Evolutionary conservation across 306 rosid species (phyloP).

Genomic region (Cyclanthera cordifolia): DNA sequence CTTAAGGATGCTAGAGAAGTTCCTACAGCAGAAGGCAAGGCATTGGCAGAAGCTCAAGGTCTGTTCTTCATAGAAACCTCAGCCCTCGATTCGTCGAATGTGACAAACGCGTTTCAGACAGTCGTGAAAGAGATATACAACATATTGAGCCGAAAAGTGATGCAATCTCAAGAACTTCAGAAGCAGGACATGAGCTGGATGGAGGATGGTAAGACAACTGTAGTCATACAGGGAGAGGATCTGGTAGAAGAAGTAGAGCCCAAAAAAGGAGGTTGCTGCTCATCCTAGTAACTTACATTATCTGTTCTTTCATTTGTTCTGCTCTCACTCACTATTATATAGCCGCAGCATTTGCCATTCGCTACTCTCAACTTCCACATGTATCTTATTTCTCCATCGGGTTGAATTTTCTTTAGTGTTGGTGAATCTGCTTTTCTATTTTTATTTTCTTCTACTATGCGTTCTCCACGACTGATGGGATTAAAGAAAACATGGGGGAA

Average conservation of each 20-base stretch:
- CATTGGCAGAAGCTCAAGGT: conserved; percentile 86
- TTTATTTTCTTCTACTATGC: conserved; percentile 2
- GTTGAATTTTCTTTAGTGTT: conserved; percentile 20
- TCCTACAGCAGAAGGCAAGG: conserved; percentile 72
- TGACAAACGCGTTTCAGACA: conserved; percentile 75
- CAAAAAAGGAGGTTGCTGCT: conserved; percentile 66
- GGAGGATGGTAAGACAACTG: conserved; percentile 56
- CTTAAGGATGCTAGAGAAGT: conserved; percentile 95
- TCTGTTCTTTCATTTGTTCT: conserved; percentile 7
- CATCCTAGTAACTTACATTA: conserved; percentile 25
- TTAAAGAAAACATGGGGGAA: conserved; percentile 21
- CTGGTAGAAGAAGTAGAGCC: conserved; percentile 28
- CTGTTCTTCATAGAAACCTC: conserved; percentile 97
- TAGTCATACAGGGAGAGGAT: conserved; percentile 54
- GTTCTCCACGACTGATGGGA: conserved; percentile 16
- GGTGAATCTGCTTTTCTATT: conserved; percentile 11
- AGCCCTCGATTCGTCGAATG: conserved; percentile 91
- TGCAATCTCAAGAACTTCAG: conserved; percentile 72
- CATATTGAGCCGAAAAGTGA: conserved; percentile 87
- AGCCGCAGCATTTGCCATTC: conserved; percentile 16
- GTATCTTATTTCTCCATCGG: conserved; percentile 21
- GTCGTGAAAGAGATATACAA: conserved; percentile 88
- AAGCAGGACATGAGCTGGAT: conserved; percentile 39
- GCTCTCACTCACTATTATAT: not conserved
- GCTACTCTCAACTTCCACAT: conserved; percentile 15